Evolutionary conservation across 139 green algal species (phyloP).

Genomic region (Micractinium sp.): DNA sequence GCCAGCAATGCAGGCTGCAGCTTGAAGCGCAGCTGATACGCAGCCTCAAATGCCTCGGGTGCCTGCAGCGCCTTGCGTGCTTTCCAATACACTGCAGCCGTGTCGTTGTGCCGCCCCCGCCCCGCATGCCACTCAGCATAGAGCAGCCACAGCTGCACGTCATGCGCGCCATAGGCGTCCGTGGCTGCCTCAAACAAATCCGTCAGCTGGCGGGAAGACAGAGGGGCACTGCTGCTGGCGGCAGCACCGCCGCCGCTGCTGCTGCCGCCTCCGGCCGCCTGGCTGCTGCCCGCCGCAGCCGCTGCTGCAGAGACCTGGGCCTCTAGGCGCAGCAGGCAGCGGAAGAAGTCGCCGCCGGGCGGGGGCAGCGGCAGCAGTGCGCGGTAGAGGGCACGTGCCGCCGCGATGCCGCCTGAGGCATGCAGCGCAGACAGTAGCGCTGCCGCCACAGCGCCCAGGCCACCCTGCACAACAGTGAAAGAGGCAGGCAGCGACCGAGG

Average conservation of each 20-base stretch:
- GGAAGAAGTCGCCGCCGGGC: conserved; percentile 67
- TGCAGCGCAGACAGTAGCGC: conserved; percentile 29
- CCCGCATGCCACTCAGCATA: conserved; percentile 52
- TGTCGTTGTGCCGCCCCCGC: conserved; percentile 12
- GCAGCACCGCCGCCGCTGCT: not conserved
- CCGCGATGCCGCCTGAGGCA: conserved; percentile 39
- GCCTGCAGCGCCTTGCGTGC: conserved; percentile 68
- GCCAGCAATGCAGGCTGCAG: not conserved
- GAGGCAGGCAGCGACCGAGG: not conserved
- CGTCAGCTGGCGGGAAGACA: conserved; percentile 21
- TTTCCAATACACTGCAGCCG: conserved; percentile 70
- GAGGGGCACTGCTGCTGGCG: not conserved
- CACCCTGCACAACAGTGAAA: conserved; percentile 25
- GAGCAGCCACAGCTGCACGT: conserved; percentile 70
- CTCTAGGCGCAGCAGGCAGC: conserved; percentile 63
- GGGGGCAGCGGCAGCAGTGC: conserved; percentile 62
- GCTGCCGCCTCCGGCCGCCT: not conserved
- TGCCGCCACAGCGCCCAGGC: conserved; percentile 60
- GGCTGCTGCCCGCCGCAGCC: not conserved
- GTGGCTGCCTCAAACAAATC: conserved; percentile 64
- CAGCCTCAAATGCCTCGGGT: conserved; percentile 56
- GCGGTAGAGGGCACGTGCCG: conserved; percentile 55
- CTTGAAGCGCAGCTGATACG: conserved; percentile 24
- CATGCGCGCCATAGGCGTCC: conserved; percentile 52
- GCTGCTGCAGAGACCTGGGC: not conserved